A percentile compares a stretch with the other conserved stretches of the same genome.
These are phyloP conservation scores for Termitomyces sp. DNA, from an alignment of 768 basidiomycete genomes.

Conservation along the genomic window DNA sequence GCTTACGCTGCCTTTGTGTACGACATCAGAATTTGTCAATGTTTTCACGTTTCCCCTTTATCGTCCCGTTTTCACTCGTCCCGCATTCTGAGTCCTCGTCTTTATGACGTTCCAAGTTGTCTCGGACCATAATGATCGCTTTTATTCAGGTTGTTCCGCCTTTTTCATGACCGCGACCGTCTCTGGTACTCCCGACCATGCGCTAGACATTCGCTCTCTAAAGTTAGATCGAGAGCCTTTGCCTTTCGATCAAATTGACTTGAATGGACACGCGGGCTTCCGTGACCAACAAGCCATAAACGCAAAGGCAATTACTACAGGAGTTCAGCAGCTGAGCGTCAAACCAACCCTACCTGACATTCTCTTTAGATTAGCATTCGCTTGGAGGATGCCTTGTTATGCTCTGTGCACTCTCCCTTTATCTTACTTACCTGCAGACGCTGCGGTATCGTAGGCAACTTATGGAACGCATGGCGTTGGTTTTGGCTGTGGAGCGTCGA, in stretches of 20 bases:
- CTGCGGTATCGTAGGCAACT: no score
- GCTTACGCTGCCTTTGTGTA: background rate
- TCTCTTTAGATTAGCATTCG: no score
- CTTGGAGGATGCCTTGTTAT: no score
- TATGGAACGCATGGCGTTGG: no score
- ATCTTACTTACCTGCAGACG: no score
- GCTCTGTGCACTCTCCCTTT: no score
- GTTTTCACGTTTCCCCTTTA: background rate
- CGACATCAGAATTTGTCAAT: background rate
- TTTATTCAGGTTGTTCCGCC: background rate
- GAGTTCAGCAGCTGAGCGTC: no score
- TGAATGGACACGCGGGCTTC: no score
- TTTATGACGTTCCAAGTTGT: background rate
- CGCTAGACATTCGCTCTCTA: slow-evolving; percentile 7
- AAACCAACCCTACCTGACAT: no score
- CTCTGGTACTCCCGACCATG: background rate
- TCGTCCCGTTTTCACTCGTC: background rate
- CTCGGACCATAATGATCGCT: slow-evolving; percentile 5
- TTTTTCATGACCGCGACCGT: slow-evolving; percentile 6
- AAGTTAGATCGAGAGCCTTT: slow-evolving; percentile 9
- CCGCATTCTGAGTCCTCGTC: background rate
- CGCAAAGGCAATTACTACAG: slow-evolving; percentile 28
- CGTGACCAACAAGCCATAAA: slow-evolving; percentile 38
- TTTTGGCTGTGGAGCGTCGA: no score
- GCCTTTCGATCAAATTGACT: slow-evolving; percentile 29